Percentiles rank a stretch among this genome's conserved stretches.
Evolutionary conservation across 257 asterid genomes (phyloP).

Genomic region (Rhazya stricta): DNA sequence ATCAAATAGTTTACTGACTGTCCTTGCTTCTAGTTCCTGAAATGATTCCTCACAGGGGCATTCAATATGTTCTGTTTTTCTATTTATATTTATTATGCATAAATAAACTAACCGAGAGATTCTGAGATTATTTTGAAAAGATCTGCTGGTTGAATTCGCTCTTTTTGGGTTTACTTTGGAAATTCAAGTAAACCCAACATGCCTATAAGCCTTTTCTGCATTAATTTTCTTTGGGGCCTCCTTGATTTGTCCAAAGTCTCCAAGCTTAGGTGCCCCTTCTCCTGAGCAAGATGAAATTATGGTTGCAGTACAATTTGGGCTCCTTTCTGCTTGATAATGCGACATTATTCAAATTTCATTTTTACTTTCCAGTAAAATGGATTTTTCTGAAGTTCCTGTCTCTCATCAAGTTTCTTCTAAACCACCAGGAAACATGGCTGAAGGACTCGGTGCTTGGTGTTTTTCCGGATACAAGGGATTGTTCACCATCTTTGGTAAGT

Average conservation of each 20-base stretch:
- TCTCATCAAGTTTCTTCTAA: constrained; percentile 16
- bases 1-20: constrained; percentile 4
- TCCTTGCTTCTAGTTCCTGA: background rate
- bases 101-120: background rate
- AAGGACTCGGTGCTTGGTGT: constrained; percentile 72
- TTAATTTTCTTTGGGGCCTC: background rate
- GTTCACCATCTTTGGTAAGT: constrained; percentile 77
- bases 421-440: constrained; percentile 81
- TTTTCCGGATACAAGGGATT: constrained; percentile 86
- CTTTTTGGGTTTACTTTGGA: background rate
- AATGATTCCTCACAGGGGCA: background rate
- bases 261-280: background rate
- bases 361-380: constrained; percentile 3
- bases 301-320: background rate
- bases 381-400: constrained; percentile 1
- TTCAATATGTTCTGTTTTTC: background rate
- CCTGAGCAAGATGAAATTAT: background rate
- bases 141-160: background rate
- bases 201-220: background rate
- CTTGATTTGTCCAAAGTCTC: background rate
- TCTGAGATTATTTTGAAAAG: background rate
- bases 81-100: too few relatives aligned
- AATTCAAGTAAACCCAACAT: background rate
- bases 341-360: background rate
- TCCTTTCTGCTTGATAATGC: background rate